phyloP scores from a whole-genome alignment of 192 early-diverging fungal species.

The Backusella circina region DNA sequence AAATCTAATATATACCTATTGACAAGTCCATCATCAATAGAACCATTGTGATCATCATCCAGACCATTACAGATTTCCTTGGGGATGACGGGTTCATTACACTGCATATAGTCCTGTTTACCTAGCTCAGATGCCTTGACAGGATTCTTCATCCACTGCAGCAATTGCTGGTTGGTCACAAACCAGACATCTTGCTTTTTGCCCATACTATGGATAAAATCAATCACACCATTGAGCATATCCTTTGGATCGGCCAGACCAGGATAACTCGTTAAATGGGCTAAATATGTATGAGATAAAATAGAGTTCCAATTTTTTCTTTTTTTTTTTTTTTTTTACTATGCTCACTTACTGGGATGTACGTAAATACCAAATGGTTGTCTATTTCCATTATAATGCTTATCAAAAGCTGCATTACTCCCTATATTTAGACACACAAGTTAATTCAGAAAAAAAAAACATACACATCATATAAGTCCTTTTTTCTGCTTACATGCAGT shows the following conservation, averaged over 20 bases:
- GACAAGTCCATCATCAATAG: conserved; percentile 35
- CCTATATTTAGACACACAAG: conserved; percentile 12
- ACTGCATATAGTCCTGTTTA: conserved; percentile 62
- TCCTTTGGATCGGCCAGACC: conserved; percentile 17
- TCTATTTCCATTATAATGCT: conserved; percentile 45
- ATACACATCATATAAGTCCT: too few species aligned
- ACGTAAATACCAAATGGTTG: conserved; percentile 53
- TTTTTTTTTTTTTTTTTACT: background rate
- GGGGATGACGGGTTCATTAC: conserved; percentile 46
- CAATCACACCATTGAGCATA: conserved; percentile 25
- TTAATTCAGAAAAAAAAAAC: background rate
- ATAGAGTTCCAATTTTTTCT: too few species aligned
- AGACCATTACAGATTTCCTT: conserved; percentile 73
- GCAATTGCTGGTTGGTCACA: conserved; percentile 65
- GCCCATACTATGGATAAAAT: conserved; percentile 46
- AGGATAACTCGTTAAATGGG: conserved; percentile 35
- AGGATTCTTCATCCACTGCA: conserved; percentile 75
- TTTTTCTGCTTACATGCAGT: conserved; percentile 35
- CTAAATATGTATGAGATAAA: conserved; percentile 14
- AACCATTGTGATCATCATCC: conserved; percentile 42
- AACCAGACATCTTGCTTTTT: conserved; percentile 63
- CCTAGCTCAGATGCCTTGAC: conserved; percentile 61
- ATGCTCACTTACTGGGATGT: conserved; percentile 34
- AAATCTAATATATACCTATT: conserved; percentile 21
- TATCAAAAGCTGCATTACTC: conserved; percentile 35